These are phyloP conservation scores for Yarrowia bubula DNA, from an alignment of 805 yeast species.

Conservation along the genomic window DNA sequence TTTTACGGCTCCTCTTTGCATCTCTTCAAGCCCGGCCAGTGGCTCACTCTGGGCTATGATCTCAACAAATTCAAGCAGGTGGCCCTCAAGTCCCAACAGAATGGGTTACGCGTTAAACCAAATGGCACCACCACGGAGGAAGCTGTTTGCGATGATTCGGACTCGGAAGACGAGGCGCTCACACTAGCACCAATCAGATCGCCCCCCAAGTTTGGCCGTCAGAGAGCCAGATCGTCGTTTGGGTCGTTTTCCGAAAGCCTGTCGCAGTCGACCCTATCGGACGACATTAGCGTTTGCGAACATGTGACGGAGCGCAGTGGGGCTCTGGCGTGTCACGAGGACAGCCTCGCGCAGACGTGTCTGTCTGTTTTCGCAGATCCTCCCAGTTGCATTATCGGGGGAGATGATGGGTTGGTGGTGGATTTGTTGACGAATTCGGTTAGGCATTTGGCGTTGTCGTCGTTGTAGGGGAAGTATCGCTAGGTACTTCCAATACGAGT, in stretches of 20 bases:
- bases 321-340: background rate
- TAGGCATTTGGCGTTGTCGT: too few relatives aligned
- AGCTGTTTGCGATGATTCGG: background rate
- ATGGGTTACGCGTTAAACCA: too few relatives aligned
- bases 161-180: background rate
- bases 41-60: background rate
- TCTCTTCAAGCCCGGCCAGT: background rate
- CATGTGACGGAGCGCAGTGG: background rate
- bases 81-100: background rate
- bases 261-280: conserved; percentile 15
- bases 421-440: background rate
- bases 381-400: conserved; percentile 6
- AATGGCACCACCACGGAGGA: background rate
- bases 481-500: too few relatives aligned
- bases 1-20: conserved; percentile 3
- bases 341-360: background rate
- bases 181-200: background rate
- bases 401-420: background rate
- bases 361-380: background rate
- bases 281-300: conserved; percentile 16
- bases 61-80: background rate
- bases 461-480: too few relatives aligned
- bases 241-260: conserved; percentile 4
- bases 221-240: conserved; percentile 10
- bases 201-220: conserved; percentile 10